Conservation (phyloP, 2,329 filamentous ascomycete genomes). For the Colletotrichum tabaci region DNA sequence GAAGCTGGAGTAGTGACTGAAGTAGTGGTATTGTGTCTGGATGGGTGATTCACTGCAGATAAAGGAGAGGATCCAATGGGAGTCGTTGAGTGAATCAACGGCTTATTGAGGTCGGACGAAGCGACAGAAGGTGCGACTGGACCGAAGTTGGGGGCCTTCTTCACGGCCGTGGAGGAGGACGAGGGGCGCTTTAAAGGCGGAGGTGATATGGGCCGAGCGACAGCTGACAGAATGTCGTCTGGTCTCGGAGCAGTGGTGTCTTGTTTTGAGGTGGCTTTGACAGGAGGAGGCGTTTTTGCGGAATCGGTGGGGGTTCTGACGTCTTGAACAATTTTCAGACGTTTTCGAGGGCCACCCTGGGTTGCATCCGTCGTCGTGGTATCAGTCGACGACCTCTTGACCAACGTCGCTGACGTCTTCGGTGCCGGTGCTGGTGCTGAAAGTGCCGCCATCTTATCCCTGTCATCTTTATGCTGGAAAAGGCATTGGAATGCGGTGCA, state of each 20-base stretch:
- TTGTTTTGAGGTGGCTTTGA: slow-evolving; percentile 43
- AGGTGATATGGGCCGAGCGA: slow-evolving; percentile 52
- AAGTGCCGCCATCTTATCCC: slow-evolving; percentile 42
- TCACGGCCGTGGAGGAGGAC: slow-evolving; percentile 14
- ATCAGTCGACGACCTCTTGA: slow-evolving; percentile 34
- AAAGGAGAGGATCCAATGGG: slow-evolving; percentile 32
- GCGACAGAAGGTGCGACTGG: slow-evolving; percentile 28
- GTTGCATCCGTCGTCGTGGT: slow-evolving; percentile 42
- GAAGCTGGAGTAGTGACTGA: slow-evolving; percentile 32
- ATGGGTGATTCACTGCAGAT: slow-evolving; percentile 25
- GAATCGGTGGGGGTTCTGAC: slow-evolving; percentile 36
- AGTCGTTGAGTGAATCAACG: slow-evolving; percentile 28
- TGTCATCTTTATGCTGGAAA: slow-evolving; percentile 61
- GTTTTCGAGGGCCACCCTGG: slow-evolving; percentile 52
- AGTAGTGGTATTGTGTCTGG: slow-evolving; percentile 21
- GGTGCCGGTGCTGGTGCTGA: slow-evolving; percentile 21
- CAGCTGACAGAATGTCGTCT: slow-evolving; percentile 45
- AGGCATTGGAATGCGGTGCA: slow-evolving; percentile 67
- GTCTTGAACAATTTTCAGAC: slow-evolving; percentile 47
- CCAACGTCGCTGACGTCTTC: slow-evolving; percentile 33
- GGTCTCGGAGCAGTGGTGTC: slow-evolving; percentile 36
- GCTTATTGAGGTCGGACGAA: slow-evolving; percentile 29
- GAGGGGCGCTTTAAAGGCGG: slow-evolving; percentile 48
- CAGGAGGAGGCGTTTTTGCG: slow-evolving; percentile 35
- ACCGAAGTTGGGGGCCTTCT: slow-evolving; percentile 19